A percentile compares a stretch with the other conserved stretches of the same genome.
phyloP scores from a whole-genome alignment of 2,329 filamentous ascomycete genomes.

The Arachnopeziza araneosa region DNA sequence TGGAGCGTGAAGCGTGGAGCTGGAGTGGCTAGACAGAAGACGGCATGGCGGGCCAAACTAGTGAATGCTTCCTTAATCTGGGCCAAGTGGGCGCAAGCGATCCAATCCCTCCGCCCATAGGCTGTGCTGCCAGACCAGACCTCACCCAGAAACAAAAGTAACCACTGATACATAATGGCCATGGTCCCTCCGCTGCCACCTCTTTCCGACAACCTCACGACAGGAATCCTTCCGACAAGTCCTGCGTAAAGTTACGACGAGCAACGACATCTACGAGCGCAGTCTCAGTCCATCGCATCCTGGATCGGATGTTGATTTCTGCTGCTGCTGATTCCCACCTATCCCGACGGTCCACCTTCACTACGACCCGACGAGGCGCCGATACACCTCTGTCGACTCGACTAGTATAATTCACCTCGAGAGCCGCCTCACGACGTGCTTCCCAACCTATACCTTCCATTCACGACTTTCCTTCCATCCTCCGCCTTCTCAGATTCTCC shows the following conservation, averaged over 20 bases:
- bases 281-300: neutral
- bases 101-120: neutral
- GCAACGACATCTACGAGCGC: neutral
- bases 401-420: neutral
- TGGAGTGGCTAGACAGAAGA: neutral
- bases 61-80: too few species aligned
- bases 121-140: neutral
- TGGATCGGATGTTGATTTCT: neutral
- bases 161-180: neutral
- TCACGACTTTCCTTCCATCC: neutral
- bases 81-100: neutral
- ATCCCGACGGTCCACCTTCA: neutral
- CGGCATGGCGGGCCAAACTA: neutral
- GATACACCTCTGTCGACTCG: neutral
- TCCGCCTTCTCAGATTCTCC: neutral
- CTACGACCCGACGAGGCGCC: neutral
- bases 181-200: neutral
- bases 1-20: too few species aligned
- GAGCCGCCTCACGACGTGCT: neutral
- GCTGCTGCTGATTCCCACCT: neutral
- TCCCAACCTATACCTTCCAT: neutral
- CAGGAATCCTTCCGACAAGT: neutral
- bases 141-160: neutral
- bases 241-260: neutral
- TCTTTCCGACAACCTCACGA: neutral